Conservation (phyloP, 2,329 filamentous ascomycete genomes). For the Nigrospora osmanthi region DNA sequence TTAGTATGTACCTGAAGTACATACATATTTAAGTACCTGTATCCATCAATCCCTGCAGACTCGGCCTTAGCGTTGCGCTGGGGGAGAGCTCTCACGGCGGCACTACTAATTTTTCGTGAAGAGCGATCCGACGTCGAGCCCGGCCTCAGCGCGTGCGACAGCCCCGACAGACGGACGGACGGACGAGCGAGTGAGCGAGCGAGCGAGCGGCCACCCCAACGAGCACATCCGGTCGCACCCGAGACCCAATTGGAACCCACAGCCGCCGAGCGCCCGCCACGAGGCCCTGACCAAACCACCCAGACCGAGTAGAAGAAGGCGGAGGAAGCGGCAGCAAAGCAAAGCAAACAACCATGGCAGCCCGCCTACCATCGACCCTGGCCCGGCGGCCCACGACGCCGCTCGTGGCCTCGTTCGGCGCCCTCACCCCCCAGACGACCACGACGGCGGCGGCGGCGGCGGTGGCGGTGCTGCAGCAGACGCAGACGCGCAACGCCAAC, state of each 20-base stretch:
- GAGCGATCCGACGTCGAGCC: too few relatives aligned
- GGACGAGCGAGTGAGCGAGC: too few relatives aligned
- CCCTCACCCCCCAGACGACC: slow-evolving; percentile 13
- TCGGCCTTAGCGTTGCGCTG: too few relatives aligned
- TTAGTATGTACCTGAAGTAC: too few relatives aligned
- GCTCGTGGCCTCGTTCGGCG: slow-evolving; percentile 7
- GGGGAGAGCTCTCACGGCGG: too few relatives aligned
- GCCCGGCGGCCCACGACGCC: slow-evolving; percentile 4
- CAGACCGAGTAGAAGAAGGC: background rate
- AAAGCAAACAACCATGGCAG: slow-evolving; percentile 2
- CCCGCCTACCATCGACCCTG: slow-evolving; percentile 2
- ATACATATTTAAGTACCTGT: too few relatives aligned
- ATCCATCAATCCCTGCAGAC: too few relatives aligned
- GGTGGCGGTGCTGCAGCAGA: slow-evolving; percentile 19
- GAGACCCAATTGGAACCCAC: background rate
- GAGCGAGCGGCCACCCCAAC: too few relatives aligned
- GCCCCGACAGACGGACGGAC: background rate
- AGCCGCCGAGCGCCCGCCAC: background rate
- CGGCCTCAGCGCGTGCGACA: background rate
- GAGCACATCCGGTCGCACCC: too few relatives aligned
- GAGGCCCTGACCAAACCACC: background rate
- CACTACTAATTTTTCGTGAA: too few relatives aligned
- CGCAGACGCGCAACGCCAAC: slow-evolving; percentile 71
- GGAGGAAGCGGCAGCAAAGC: background rate
- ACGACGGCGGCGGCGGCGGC: slow-evolving; percentile 12